Evolutionary conservation across 1,284 basidiomycete species (phyloP).

Genomic region (Phlebopus sp.): DNA sequence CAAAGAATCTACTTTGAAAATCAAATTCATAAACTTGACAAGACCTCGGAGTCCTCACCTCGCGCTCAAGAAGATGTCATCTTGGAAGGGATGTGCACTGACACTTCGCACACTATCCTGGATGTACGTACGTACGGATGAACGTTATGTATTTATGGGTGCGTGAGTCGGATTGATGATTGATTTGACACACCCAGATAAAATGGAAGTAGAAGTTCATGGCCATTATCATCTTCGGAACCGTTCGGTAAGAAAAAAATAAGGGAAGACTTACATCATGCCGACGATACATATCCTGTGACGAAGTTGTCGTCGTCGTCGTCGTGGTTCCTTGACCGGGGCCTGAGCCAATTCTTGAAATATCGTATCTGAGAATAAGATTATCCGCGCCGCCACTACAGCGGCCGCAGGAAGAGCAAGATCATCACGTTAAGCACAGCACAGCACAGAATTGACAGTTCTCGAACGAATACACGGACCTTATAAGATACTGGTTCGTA

Average conservation of each 20-base stretch:
- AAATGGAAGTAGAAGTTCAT: conserved; percentile 11
- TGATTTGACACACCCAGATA: conserved; percentile 13
- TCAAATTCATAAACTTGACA: conserved; percentile 27
- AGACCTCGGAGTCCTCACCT: conserved; percentile 41
- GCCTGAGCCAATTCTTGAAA: conserved; percentile 23
- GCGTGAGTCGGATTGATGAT: not conserved
- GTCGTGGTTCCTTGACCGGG: conserved; percentile 7
- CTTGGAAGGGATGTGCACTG: conserved; percentile 59
- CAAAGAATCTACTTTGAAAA: conserved; percentile 16
- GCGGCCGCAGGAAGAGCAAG: conserved; percentile 2
- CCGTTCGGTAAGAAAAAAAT: too few species aligned
- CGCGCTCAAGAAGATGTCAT: conserved; percentile 64
- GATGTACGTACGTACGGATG: not conserved
- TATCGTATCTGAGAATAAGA: conserved; percentile 57
- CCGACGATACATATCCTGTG: conserved; percentile 27
- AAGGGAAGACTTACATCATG: conserved; percentile 27
- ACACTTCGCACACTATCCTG: conserved; percentile 65
- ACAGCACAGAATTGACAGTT: not conserved
- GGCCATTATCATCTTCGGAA: not conserved
- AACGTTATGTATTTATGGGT: too few species aligned
- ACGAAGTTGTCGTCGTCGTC: not conserved
- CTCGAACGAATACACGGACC: conserved; percentile 42
- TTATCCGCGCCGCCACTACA: conserved; percentile 63
- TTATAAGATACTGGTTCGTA: conserved; percentile 57
- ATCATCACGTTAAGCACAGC: not conserved